Base-by-base conservation (phyloP, 1,284 basidiomycete species). In the Rugiboletus extremiorientalis region DNA sequence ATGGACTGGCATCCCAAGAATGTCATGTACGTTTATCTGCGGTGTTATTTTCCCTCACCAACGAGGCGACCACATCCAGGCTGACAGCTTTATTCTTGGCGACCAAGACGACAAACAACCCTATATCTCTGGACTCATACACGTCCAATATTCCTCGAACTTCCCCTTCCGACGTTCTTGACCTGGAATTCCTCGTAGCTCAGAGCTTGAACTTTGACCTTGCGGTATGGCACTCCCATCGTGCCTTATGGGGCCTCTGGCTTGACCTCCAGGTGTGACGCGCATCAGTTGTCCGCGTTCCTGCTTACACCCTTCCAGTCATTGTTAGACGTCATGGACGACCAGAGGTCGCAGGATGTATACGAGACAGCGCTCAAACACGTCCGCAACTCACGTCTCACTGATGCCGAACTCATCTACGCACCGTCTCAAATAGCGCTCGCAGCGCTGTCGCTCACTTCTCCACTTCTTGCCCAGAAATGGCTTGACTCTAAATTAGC, bases 1-100 rank as follows among this genome's bases (percentile, higher is more conserved):
- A 98, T 99, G 95, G 96, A 99, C 71, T 98, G 94, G 86, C 97
- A 99, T 75, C 97, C 96, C 0, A 97, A 97, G 76, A 92, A 92
- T 65, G 93, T 99, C 68, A 98, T 99, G 96, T 97, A 70, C 52
- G 90, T 74, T 10, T 28, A n/a, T 51, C 23, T 53, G n/a, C 50
- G 27, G 22, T 6, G 31, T 33, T 14, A 27, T 16, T 34, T 38
- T 28, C 44, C 40, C 53, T 57, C 49, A n/a, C 38, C 50, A 33
- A 57, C 52, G 43, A 61, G 36, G 31, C 59, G 31, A 55, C 38
- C 34, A 14, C 22, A 46, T 48, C 41, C 48, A 98, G 96, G 94
- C 81, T 98, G 50, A 98, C 96, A 3, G 89, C 94, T 33, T 79
- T 99, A 37, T 99, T 97, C 69, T 84, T 99, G 50, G 95, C 96